A percentile compares a stretch with the other conserved stretches of the same genome.
Conservation (phyloP, 768 basidiomycete genomes). For the Rubroboletus satanas region DNA sequence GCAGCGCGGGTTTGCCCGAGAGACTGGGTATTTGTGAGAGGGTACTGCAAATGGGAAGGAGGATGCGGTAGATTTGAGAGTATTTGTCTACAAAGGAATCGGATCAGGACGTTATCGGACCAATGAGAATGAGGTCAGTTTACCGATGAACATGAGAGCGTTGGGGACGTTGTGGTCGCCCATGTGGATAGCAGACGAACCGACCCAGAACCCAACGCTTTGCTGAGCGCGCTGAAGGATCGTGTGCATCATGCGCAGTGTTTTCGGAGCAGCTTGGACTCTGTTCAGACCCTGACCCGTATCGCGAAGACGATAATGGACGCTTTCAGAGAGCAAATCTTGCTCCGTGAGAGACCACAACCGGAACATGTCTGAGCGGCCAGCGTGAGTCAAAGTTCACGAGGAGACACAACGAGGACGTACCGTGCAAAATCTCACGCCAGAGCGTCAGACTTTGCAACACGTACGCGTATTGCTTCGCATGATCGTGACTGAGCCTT, state of each 20-base stretch:
- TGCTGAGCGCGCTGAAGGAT: constrained; percentile 81
- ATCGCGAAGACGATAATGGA: constrained; percentile 77
- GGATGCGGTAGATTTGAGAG: constrained; percentile 87
- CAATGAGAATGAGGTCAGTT: background rate
- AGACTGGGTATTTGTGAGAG: constrained; percentile 69
- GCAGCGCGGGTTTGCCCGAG: constrained; percentile 62
- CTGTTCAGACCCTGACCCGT: constrained; percentile 91
- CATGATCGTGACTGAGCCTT: constrained; percentile 78
- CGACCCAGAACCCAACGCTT: constrained; percentile 80
- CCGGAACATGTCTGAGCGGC: constrained; percentile 73
- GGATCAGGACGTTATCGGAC: background rate
- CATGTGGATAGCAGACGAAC: constrained; percentile 86
- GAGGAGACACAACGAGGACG: constrained; percentile 8
- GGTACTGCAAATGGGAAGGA: constrained; percentile 82
- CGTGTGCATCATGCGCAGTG: constrained; percentile 85
- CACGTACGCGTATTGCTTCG: constrained; percentile 82
- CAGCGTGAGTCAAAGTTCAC: background rate
- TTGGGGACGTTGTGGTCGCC: constrained; percentile 64
- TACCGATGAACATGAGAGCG: constrained; percentile 80
- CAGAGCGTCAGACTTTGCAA: constrained; percentile 83
- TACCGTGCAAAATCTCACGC: constrained; percentile 83
- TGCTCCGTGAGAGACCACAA: constrained; percentile 79
- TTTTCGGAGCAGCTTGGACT: constrained; percentile 83
- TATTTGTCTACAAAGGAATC: constrained; percentile 60
- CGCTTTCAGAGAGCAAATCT: constrained; percentile 72